Base-by-base conservation (phyloP, 352 stramenopile genomes). In the Phytophthora quininea region DNA sequence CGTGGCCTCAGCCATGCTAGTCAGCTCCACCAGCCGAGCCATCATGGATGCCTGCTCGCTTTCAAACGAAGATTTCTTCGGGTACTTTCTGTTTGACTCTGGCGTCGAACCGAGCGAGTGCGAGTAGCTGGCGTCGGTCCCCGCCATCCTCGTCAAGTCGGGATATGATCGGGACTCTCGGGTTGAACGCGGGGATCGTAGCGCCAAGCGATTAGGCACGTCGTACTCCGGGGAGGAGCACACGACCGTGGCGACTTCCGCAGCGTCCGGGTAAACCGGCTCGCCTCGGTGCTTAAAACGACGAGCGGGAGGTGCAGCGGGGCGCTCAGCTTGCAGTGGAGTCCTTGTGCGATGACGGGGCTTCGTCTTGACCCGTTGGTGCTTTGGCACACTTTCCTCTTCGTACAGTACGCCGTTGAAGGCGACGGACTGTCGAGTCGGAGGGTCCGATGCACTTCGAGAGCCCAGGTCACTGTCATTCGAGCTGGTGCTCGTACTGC, bases 1-100 rank as follows among this genome's bases (percentile, higher is more conserved):
- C n/a, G 71, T 73, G 30, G 58, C 58, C 62, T 79, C 67, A 40
- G 62, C 71, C 71, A 76, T 79, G 24, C 12, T 66, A 5, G 45
- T 66, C 42, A 76, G 58, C 51, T 76, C 62, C 62, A 66, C 47
- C 14, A 79, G 43, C n/a, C 67, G 40, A 38, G 46, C 31, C 67
- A 71, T 70, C 50, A 79, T 48, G 2, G 42, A 30, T 11, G 47
- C 37, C 48, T 60, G 50, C 46, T 75, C 67, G 2, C 55, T 37
- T 30, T 66, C 54, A 1, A 51, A 71, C 32, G 49, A 24, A 15
- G 60, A 53, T 3, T 67, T 74, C 27, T 62, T 62, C 46, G 30
- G 31, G 14, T n/a, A 37, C 19, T 24, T 67, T 47, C 10, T 51
- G 24, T n/a, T 67, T 48, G 30, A n/a, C 58, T 49, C 19, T 45